Conservation (phyloP, 2,329 filamentous ascomycete species). For the Penicillium sp. region DNA sequence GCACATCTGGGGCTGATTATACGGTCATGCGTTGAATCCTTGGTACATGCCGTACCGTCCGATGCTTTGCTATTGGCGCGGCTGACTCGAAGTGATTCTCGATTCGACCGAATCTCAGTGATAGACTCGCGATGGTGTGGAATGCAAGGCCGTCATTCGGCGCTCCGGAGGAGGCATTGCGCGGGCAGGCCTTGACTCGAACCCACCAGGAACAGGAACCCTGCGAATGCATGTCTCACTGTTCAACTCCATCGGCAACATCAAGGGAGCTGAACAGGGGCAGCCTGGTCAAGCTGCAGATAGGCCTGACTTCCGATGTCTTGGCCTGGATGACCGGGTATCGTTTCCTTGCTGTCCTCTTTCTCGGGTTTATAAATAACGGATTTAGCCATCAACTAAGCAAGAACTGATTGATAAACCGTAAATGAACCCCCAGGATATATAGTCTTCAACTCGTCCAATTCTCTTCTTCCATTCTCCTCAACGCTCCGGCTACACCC, state of each 20-base stretch:
- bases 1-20: slow-evolving; percentile 20
- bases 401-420: slow-evolving; percentile 14
- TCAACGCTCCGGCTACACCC: not conserved
- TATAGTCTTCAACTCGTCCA: not conserved
- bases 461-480: not conserved
- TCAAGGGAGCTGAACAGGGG: slow-evolving; percentile 25
- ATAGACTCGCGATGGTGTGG: slow-evolving; percentile 7
- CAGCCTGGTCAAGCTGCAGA: slow-evolving; percentile 23
- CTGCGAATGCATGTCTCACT: slow-evolving; percentile 18
- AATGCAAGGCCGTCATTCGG: slow-evolving; percentile 19
- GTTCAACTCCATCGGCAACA: slow-evolving; percentile 15
- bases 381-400: slow-evolving; percentile 6
- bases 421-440: slow-evolving; percentile 11
- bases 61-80: slow-evolving; percentile 24
- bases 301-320: slow-evolving; percentile 8
- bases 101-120: slow-evolving; percentile 18
- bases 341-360: slow-evolving; percentile 5
- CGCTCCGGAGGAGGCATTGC: slow-evolving; percentile 18
- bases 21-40: slow-evolving; percentile 18
- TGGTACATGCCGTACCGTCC: slow-evolving; percentile 19
- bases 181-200: slow-evolving; percentile 22
- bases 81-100: slow-evolving; percentile 13
- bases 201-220: slow-evolving; percentile 23
- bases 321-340: not conserved
- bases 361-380: not conserved